Conservation (phyloP, 2,329 filamentous ascomycete species). For the Curvularia sp. region DNA sequence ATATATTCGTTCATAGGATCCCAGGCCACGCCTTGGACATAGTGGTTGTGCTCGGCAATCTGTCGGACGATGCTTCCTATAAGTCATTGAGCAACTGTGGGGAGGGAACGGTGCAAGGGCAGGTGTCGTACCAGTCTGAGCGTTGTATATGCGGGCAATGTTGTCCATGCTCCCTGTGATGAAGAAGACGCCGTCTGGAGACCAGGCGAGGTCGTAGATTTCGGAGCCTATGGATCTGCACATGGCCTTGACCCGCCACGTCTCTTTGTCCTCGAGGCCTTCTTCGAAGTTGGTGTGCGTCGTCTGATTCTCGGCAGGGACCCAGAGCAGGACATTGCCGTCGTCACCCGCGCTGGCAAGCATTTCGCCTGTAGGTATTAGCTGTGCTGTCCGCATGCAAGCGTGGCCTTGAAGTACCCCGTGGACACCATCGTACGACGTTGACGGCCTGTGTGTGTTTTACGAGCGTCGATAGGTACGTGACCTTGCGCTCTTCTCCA, state of each 20-base stretch:
- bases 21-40: conserved; percentile 98
- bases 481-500: conserved; percentile 86
- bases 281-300: conserved; percentile 79
- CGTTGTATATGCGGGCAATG: conserved; percentile 94
- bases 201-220: conserved; percentile 98
- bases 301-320: conserved; percentile 78
- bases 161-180: conserved; percentile 99
- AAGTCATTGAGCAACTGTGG: conserved; percentile 26
- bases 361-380: conserved; percentile 73
- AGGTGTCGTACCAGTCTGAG: conserved; percentile 74
- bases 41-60: conserved; percentile 97
- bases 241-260: conserved; percentile 97
- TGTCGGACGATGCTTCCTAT: conserved; percentile 70
- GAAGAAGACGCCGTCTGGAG: conserved; percentile 93
- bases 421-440: conserved; percentile 93
- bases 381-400: conserved; percentile 5
- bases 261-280: conserved; percentile 89
- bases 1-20: conserved; percentile 98
- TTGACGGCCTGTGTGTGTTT: conserved; percentile 98
- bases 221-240: conserved; percentile 93
- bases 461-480: conserved; percentile 87
- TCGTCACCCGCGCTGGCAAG: conserved; percentile 96
- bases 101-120: conserved; percentile 12
- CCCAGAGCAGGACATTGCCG: conserved; percentile 96
- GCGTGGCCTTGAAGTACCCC: conserved; percentile 65